Percentiles rank a stretch among this genome's conserved stretches.
phyloP scores from a whole-genome alignment of 2,329 filamentous ascomycete species.

The Metarhizium robertsii region DNA sequence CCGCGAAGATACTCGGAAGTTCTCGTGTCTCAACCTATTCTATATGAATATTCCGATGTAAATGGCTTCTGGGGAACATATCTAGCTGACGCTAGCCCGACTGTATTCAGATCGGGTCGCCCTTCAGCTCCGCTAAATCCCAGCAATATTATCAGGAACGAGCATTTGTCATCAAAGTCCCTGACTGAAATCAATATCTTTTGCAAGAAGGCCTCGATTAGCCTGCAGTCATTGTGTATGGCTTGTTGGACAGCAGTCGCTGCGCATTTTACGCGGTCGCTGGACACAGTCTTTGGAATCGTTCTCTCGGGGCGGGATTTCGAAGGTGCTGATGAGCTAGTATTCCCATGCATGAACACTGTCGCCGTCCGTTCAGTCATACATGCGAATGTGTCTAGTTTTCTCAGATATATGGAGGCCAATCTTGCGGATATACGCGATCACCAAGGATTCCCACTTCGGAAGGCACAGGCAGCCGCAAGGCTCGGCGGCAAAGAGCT shows the following conservation, averaged over 20 bases:
- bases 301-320: slow-evolving; percentile 79
- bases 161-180: slow-evolving; percentile 5
- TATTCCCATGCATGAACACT: slow-evolving; percentile 92
- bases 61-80: slow-evolving; percentile 62
- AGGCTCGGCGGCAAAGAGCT: slow-evolving; percentile 26
- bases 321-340: slow-evolving; percentile 53
- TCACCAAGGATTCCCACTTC: slow-evolving; percentile 69
- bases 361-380: slow-evolving; percentile 65
- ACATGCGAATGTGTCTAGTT: slow-evolving; percentile 54
- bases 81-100: slow-evolving; percentile 41
- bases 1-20: slow-evolving; percentile 28
- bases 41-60: slow-evolving; percentile 9
- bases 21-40: slow-evolving; percentile 7
- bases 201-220: slow-evolving; percentile 59
- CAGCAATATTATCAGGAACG: slow-evolving; percentile 3
- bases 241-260: slow-evolving; percentile 67
- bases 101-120: slow-evolving; percentile 15
- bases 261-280: slow-evolving; percentile 48
- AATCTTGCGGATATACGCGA: slow-evolving; percentile 56
- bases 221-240: slow-evolving; percentile 67
- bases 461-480: slow-evolving; percentile 48
- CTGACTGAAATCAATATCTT: slow-evolving; percentile 32
- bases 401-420: slow-evolving; percentile 66
- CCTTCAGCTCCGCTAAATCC: background rate
- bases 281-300: slow-evolving; percentile 75